Evolutionary conservation across 2,329 filamentous ascomycete species (phyloP).

Genomic region (Stagonosporopsis cucurbitacearum): DNA sequence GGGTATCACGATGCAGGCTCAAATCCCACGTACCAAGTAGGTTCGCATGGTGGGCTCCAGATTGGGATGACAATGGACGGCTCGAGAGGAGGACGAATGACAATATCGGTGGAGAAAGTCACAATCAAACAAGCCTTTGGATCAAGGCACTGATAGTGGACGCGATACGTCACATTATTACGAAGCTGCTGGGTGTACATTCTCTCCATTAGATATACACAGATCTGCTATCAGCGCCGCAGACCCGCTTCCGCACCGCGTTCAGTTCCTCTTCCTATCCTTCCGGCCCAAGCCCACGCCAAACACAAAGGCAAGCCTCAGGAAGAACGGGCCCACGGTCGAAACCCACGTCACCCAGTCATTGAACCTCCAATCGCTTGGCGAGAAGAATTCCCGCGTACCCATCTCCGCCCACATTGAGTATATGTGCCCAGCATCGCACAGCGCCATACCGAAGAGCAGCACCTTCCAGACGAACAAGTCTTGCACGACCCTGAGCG

Average conservation of each 20-base stretch:
- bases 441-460: constrained; percentile 71
- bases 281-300: constrained; percentile 41
- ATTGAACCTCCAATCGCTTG: constrained; percentile 43
- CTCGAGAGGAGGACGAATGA: not conserved
- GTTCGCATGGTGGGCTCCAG: not conserved
- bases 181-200: no score
- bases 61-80: not conserved
- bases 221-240: not conserved
- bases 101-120: not conserved
- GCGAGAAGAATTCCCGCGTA: constrained; percentile 29
- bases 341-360: constrained; percentile 50
- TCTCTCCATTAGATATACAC: not conserved
- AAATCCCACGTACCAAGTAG: not conserved
- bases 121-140: not conserved
- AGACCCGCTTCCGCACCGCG: not conserved
- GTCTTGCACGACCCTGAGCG: constrained; percentile 72
- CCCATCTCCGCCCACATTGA: constrained; percentile 46
- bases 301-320: constrained; percentile 48
- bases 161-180: not conserved
- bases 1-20: not conserved
- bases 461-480: constrained; percentile 72
- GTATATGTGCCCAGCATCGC: constrained; percentile 74
- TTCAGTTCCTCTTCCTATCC: constrained; percentile 17
- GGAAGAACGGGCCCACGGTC: constrained; percentile 38
- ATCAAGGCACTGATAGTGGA: not conserved